Base-by-base conservation (phyloP, 2,329 filamentous ascomycete species). In the Neofusicoccum sp. region DNA sequence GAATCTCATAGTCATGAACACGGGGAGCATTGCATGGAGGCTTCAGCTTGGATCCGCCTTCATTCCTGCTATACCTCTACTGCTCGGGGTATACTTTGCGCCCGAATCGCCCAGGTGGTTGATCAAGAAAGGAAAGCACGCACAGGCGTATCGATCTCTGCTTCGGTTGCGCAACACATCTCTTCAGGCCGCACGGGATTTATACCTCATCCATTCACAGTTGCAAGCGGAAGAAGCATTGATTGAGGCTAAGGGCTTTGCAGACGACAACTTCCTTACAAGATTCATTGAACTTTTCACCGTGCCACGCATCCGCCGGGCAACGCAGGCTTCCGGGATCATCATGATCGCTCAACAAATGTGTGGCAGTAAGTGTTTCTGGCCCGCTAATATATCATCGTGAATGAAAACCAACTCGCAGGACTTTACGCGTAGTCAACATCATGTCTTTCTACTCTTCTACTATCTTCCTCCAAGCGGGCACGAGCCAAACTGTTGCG, bases 271-370 rank as follows among this genome's bases (percentile, higher is more conserved):
- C 63, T 71, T 79, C 62, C 74, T 79, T 66, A 77, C 71, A 1
- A 72, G 77, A 33, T 78, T 79, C 64, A 43, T 82, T 36, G 85
- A 91, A 70, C 73, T 85, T 0, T 89, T 92, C 70, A 89, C 86
- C 8, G 83, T 91, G 61, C 87, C 89, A 1, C 84, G 89, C 48
- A 80, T 90, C 14, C 84, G 88, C 9, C 84, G 89, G 43, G 92
- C 92, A 2, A 93, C 88, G 4, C 81, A 90, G 34, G 92, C 91
- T 5, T 89, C 91, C 1, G 90, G 88, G 66, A 87, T 87, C 1
- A 90, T 94, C 68, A 96, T 96, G 91, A 87, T 87, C 68, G 79
- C 78, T 0, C 85, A 88, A 67, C 86, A 88, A 69, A 83, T 88
- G 78, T 87, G 84, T 64, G 85, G 84, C 36, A 56, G 49, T 52